Percentiles rank a stretch among this genome's conserved stretches.
Evolutionary conservation across 2,329 filamentous ascomycete species (phyloP).

Genomic region (Fusarium paranaense): DNA sequence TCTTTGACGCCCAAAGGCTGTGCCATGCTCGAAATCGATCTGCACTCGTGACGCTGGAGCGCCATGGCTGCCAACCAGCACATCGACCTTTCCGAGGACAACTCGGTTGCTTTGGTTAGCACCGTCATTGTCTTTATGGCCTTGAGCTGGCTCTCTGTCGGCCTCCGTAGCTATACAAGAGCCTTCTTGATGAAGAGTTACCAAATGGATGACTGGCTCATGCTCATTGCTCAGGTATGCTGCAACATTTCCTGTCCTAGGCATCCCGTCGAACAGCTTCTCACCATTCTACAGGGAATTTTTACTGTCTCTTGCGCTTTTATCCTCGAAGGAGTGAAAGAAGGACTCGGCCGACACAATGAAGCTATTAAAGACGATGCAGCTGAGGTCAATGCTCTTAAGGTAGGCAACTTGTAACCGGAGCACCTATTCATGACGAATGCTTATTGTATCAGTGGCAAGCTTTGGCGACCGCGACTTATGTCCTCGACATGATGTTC

Average conservation of each 20-base stretch:
- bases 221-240: slow-evolving; percentile 61
- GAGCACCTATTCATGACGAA: neutral
- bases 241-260: neutral
- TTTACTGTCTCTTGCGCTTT: slow-evolving; percentile 62
- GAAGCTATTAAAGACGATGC: slow-evolving; percentile 53
- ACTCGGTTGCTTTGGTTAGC: slow-evolving; percentile 52
- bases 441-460: slow-evolving; percentile 56
- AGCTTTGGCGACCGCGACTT: slow-evolving; percentile 62
- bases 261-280: neutral
- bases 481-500: slow-evolving; percentile 66
- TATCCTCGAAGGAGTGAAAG: slow-evolving; percentile 55
- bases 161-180: slow-evolving; percentile 58
- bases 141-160: slow-evolving; percentile 57
- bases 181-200: slow-evolving; percentile 58
- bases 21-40: slow-evolving; percentile 36
- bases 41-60: slow-evolving; percentile 35
- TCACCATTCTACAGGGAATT: slow-evolving; percentile 48
- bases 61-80: slow-evolving; percentile 47
- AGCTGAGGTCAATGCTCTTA: slow-evolving; percentile 59
- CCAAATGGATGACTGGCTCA: slow-evolving; percentile 65
- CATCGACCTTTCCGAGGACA: slow-evolving; percentile 53
- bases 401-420: slow-evolving; percentile 47
- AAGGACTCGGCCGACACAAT: slow-evolving; percentile 62
- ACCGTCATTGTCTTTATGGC: slow-evolving; percentile 53
- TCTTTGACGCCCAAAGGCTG: slow-evolving; percentile 14